These are phyloP conservation scores for Stephanodiscus triporus DNA, from an alignment of 108 stramenopile genomes.

Conservation along the genomic window DNA sequence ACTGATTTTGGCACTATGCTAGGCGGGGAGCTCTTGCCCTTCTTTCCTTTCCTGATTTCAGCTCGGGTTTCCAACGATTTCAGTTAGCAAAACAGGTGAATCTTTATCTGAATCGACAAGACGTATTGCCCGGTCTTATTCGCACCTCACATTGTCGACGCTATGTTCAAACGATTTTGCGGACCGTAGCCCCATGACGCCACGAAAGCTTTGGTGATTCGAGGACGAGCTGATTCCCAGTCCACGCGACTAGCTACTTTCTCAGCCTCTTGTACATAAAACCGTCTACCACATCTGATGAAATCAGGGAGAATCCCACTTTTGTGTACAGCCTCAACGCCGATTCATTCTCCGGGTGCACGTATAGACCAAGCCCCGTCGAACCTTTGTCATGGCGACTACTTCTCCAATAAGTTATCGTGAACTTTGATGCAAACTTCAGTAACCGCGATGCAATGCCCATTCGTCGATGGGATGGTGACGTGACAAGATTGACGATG, in stretches of 20 bases:
- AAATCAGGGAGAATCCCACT: conserved; percentile 49
- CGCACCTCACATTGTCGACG: not conserved
- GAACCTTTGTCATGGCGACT: not conserved
- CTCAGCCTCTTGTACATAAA: conserved; percentile 47
- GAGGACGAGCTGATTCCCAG: too few species aligned
- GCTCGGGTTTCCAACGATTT: too few species aligned
- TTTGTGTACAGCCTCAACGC: conserved; percentile 62
- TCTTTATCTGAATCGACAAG: too few species aligned
- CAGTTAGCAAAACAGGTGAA: too few species aligned
- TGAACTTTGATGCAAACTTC: conserved; percentile 51
- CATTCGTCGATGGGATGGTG: conserved; percentile 54
- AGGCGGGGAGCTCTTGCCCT: too few species aligned
- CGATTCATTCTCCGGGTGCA: conserved; percentile 58
- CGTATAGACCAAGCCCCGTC: conserved; percentile 60
- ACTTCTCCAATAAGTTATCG: conserved; percentile 39
- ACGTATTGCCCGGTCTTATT: not conserved
- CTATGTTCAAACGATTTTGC: not conserved
- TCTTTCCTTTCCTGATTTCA: conserved; percentile 3
- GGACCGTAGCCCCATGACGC: not conserved
- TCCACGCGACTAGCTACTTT: not conserved
- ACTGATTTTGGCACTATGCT: too few species aligned
- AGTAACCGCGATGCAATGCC: conserved; percentile 71
- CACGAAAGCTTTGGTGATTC: too few species aligned
- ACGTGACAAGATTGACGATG: conserved; percentile 69
- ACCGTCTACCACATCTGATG: conserved; percentile 15